Evolutionary conservation across 2,329 filamentous ascomycete genomes (phyloP), one percentile per base, ranked within the genome.

Genomic region (Domatiomyces globalis): DNA sequence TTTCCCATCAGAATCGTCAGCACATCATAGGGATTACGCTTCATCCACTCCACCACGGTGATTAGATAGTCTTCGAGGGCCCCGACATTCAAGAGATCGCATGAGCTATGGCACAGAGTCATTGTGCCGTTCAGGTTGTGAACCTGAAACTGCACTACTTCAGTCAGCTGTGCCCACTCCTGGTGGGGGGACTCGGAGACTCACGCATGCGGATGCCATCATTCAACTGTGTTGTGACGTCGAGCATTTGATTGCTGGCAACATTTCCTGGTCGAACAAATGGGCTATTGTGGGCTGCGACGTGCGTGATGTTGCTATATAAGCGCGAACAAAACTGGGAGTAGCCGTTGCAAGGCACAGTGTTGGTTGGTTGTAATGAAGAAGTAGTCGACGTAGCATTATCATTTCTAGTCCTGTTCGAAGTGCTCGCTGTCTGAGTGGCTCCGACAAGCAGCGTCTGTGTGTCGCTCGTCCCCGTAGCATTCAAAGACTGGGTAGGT

Each of bases 1-100:
- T 95, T 95, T 52, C 83, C 87, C 48, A 95, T 81, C 17, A 95
- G 73, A 57, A 95, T 81, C 1, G 87, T 89, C 22, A 95, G 78
- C 1, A 95, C 85, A 58, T 95, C 89, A 69, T 87, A 90, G 0
- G 87, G 88, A 60, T 95, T 81, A 0, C 63, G 60, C 5, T 76
- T 74, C 2, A 95, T 79, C 89, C 89, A 95, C 44, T 71, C 65
- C 36, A 73, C 74, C 10, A 95, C 84, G 0, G 72, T 74, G 5
- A 71, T 71, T 33, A 95, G 79, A 71, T 87, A 92, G 44, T 78
- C 71, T 50, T 83, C 79, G 48, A 92, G 83, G 6, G 85, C 81
- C 0, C 90, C 89, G 1, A 78, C 85, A 59, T 95, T 83, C 29
- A 95, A 77, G 2, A 95, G 71, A 58, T 87, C 78, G 68, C 89